Conservation (phyloP, 306 rosid genomes). For the Gillenia trifoliata region DNA sequence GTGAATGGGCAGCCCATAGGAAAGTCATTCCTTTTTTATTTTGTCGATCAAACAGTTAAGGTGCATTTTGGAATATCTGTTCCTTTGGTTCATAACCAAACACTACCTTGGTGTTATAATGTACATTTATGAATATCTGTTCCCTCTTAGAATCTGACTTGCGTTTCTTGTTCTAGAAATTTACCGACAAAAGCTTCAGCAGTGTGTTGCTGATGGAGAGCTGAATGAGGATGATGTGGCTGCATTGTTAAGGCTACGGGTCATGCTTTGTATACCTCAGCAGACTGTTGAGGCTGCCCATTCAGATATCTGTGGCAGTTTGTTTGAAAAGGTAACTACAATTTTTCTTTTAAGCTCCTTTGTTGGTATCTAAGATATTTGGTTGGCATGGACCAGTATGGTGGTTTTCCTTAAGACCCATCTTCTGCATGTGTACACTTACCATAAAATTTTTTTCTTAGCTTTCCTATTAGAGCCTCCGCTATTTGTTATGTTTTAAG, state of each 20-base stretch:
- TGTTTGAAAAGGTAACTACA: conserved; percentile 78
- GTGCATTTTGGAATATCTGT: neutral
- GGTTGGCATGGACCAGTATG: neutral
- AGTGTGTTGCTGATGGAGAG: conserved; percentile 85
- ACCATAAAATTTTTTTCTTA: neutral
- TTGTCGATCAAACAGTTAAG: neutral
- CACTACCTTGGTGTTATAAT: neutral
- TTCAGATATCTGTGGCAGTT: conserved; percentile 87
- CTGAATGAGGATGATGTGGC: conserved; percentile 74
- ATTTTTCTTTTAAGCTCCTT: conserved; percentile 12
- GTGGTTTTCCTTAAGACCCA: neutral
- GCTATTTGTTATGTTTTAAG: neutral
- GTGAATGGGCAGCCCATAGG: neutral
- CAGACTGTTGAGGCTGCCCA: conserved; percentile 88
- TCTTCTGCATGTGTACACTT: neutral
- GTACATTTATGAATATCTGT: neutral
- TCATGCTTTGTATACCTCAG: conserved; percentile 90
- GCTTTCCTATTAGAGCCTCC: neutral
- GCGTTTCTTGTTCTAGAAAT: conserved; percentile 48
- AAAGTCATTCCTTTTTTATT: neutral
- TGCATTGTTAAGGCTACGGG: conserved; percentile 80
- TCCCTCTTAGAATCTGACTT: conserved; percentile 28
- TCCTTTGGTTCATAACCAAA: neutral
- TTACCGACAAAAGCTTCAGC: conserved; percentile 95
- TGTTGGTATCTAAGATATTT: neutral